Percentiles rank a stretch among this genome's conserved stretches.
These are phyloP conservation scores for Wickerhamomyces hampshirensis DNA, from an alignment of 805 yeast species.

Conservation along the genomic window DNA sequence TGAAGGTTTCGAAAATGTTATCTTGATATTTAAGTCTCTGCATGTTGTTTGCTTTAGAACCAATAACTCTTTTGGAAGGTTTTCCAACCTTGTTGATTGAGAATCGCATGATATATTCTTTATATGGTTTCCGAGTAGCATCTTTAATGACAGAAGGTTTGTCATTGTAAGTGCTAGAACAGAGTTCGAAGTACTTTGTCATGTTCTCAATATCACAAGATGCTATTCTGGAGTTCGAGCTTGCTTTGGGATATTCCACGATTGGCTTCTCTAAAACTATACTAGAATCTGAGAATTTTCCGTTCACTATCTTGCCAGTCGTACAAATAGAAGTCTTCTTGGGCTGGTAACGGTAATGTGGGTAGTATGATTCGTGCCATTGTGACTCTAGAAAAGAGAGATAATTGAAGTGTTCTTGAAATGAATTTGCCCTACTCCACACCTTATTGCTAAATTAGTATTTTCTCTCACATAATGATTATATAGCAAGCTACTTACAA, in stretches of 20 bases:
- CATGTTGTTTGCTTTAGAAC: too few relatives aligned
- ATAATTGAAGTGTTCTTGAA: slow-evolving; percentile 11
- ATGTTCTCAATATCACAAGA: slow-evolving; percentile 2
- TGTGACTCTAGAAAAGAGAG: slow-evolving; percentile 11
- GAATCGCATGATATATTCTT: slow-evolving; percentile 5
- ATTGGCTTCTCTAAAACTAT: neutral
- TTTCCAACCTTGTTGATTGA: slow-evolving; percentile 2
- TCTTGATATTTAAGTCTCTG: too few relatives aligned
- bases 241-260: slow-evolving; percentile 1
- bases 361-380: slow-evolving; percentile 16
- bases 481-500: too few relatives aligned
- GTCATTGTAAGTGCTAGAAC: neutral
- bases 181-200: slow-evolving; percentile 1
- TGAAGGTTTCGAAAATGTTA: slow-evolving; percentile 4
- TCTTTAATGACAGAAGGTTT: too few relatives aligned
- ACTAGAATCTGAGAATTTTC: neutral
- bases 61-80: neutral
- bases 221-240: neutral
- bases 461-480: too few relatives aligned
- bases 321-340: slow-evolving; percentile 1
- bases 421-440: slow-evolving; percentile 2
- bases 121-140: too few relatives aligned
- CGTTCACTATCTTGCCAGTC: neutral
- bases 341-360: slow-evolving; percentile 12
- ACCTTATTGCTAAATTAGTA: too few relatives aligned